phyloP scores from a whole-genome alignment of 2,329 filamentous ascomycete species.

The Amphichorda felina region DNA sequence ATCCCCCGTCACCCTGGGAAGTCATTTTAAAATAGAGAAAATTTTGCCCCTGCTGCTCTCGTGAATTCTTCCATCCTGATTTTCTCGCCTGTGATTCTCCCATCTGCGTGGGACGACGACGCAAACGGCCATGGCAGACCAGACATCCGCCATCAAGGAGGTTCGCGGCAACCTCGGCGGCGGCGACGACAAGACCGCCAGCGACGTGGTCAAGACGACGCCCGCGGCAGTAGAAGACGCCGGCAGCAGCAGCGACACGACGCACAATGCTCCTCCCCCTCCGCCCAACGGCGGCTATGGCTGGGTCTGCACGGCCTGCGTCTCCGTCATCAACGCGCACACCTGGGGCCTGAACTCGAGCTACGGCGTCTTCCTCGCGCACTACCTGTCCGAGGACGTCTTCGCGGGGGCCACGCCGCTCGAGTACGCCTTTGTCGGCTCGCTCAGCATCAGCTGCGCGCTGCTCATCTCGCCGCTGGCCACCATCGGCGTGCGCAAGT shows the following conservation, averaged over 20 bases:
- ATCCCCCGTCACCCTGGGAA: no score
- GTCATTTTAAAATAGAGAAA: no score
- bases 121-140: no score
- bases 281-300: conserved; percentile 42
- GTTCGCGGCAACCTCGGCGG: no score
- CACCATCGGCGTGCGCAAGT: conserved; percentile 42
- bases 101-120: no score
- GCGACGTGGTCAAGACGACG: not conserved
- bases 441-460: conserved; percentile 22
- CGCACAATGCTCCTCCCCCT: conserved; percentile 2
- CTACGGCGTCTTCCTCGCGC: conserved; percentile 34
- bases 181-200: no score
- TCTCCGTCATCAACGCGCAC: conserved; percentile 21
- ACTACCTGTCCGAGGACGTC: conserved; percentile 38
- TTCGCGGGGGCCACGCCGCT: conserved; percentile 48
- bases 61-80: no score
- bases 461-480: conserved; percentile 54
- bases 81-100: no score
- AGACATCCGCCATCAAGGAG: no score
- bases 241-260: not conserved
- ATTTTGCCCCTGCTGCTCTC: no score
- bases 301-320: conserved; percentile 19
- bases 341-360: conserved; percentile 44
- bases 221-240: not conserved
- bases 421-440: conserved; percentile 59